Base-by-base conservation (phyloP, 345 rosid genomes). In the Pelargonium nanum region DNA sequence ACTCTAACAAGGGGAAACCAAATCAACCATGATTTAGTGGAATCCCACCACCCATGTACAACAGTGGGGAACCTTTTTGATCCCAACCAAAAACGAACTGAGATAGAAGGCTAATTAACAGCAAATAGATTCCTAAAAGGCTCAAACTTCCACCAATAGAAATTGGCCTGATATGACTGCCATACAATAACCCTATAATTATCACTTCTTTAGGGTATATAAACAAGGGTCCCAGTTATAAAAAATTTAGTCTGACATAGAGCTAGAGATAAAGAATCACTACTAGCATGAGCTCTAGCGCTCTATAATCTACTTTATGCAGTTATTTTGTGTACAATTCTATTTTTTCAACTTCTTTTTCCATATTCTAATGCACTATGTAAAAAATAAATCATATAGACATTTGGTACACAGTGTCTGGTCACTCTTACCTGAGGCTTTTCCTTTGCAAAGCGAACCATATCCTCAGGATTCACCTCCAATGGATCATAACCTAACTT, bases 401-500 rank as follows among this genome's bases (percentile, higher is more conserved):
- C 48, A 40, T 40, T 40, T 12, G 48, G 48, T 17, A 6, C 48
- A 2, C 16, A 48, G 58, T 50, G 56, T 28, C 22, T 24, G 26
- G 59, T 58, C 51, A 66, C 56, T 56, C 61, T 55, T 77, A 91
- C 98, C 96, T 92, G 98, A 73, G 98, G 85, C 63, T 78, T 83
- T 69, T 92, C 98, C 78, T 71, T 87, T 19, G 98, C 96, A 83
- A 87, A 87, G 65, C 76, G 83, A 72, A 92, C 98, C 98, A 92
- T 92, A 76, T 92, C 98, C 74, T 92, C 98, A 65, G 98, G 98
- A 80, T 92, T 87, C 74, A 92, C 98, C 78, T 87, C 98, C 58
- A 83, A 67, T 23, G 98, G 98, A 82, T 92, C 95, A 81, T 86
- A 92, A 59, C 98, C 98, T 71, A 92, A 72, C 77, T 92, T 92